Evolutionary conservation across 2,329 filamentous ascomycete species (phyloP).

Genomic region (Hypoxylon sp.): DNA sequence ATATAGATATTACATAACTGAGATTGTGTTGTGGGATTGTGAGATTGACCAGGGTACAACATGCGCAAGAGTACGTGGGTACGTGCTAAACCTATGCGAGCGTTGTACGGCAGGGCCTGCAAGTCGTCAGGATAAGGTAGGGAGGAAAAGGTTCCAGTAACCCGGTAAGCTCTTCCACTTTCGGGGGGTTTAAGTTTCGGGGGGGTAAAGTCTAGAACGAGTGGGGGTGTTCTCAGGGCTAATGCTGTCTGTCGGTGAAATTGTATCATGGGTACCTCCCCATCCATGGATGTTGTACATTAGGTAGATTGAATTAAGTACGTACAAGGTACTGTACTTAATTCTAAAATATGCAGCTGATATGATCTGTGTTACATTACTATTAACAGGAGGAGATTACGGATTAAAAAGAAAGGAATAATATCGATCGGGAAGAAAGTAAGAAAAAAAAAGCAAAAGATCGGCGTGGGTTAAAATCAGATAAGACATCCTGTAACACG

Average conservation of each 20-base stretch:
- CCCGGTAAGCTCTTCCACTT: conserved; percentile 37
- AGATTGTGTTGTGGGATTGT: too few species aligned
- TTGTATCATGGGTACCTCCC: too few species aligned
- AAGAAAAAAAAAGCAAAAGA: neutral
- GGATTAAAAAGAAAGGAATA: neutral
- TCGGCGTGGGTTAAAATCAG: conserved; percentile 6
- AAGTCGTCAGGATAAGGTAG: conserved; percentile 45
- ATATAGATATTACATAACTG: conserved; percentile 19
- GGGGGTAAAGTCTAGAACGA: too few species aligned
- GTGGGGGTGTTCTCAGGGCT: conserved; percentile 23
- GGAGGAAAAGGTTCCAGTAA: conserved; percentile 40
- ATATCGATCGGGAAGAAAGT: conserved; percentile 6
- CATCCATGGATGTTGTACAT: neutral
- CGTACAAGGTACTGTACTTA: conserved; percentile 19
- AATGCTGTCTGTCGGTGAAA: conserved; percentile 8
- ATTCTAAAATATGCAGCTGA: conserved; percentile 21
- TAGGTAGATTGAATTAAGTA: neutral
- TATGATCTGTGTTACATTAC: conserved; percentile 12
- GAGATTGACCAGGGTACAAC: conserved; percentile 4
- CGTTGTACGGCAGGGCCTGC: conserved; percentile 28
- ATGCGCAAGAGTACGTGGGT: conserved; percentile 17
- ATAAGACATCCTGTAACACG: conserved; percentile 3
- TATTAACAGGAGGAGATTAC: conserved; percentile 1
- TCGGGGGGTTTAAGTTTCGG: conserved; percentile 14
- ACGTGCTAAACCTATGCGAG: conserved; percentile 6